These are phyloP conservation scores for Drechslerella dactyloides DNA, from an alignment of 2,329 filamentous ascomycete species.

Conservation along the genomic window DNA sequence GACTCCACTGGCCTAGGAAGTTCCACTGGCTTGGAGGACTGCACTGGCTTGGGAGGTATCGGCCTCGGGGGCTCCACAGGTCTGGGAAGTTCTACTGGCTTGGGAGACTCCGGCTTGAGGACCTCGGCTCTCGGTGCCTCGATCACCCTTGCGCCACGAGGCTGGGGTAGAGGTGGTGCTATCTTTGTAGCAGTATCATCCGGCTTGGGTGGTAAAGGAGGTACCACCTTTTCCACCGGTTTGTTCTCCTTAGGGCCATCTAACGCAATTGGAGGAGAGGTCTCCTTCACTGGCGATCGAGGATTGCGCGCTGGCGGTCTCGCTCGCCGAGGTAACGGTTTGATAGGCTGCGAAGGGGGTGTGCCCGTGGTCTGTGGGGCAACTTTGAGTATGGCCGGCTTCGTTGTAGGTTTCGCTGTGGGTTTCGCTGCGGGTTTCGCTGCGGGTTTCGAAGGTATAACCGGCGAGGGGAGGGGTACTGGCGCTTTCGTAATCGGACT, in stretches of 20 bases:
- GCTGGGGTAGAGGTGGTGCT: constrained; percentile 29
- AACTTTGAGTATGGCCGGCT: constrained; percentile 8
- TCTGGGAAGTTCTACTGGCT: no score
- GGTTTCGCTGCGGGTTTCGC: constrained; percentile 31
- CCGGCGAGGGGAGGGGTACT: constrained; percentile 1
- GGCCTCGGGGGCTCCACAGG: neutral
- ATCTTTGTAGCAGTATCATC: constrained; percentile 15
- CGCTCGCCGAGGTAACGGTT: constrained; percentile 29
- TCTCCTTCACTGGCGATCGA: constrained; percentile 18
- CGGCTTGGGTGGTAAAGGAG: constrained; percentile 1
- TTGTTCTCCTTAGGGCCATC: constrained; percentile 17
- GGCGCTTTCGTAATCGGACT: constrained; percentile 12
- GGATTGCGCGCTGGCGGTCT: constrained; percentile 14
- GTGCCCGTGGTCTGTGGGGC: constrained; percentile 33
- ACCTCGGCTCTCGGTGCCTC: neutral
- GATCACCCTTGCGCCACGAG: constrained; percentile 14
- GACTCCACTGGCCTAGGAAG: constrained; percentile 5
- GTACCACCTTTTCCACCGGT: constrained; percentile 7
- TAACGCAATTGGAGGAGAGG: constrained; percentile 10
- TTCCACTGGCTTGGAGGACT: neutral
- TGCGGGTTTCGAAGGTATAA: constrained; percentile 21
- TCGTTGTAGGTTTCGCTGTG: constrained; percentile 22
- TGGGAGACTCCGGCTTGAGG: no score
- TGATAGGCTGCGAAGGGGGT: constrained; percentile 43
- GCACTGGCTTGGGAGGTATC: neutral